Base-by-base conservation (phyloP, 140 eudicot genomes). In the Ambrosia hybrid region DNA sequence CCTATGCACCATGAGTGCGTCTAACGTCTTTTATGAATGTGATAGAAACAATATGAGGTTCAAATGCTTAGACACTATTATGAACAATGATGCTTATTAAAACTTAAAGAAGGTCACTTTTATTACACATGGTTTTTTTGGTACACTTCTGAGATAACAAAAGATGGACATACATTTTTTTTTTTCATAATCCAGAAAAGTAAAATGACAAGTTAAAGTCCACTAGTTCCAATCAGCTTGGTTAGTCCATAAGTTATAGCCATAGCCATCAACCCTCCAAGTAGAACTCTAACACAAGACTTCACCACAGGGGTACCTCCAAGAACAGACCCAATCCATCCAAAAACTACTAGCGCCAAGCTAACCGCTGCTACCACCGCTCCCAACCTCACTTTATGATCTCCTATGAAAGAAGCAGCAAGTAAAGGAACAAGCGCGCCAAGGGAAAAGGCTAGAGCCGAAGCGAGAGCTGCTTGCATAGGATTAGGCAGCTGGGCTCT, bases 181-280 rank as follows among this genome's bases (percentile, higher is more conserved):
- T 21, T 21, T 64, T 49, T n/a, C 53, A 36, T 37, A 37, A 63
- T 4, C 5, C 10, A 12, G 36, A 6, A 16, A 8, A 36, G 2
- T 30, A 34, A 49, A 51, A 70, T 2, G 4, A 15, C 12, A 74
- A 51, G 21, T 72, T 73, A 73, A 14, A 59, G 62, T 26, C 71
- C 75, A 65, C 16, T 57, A 37, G 81, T 62, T 36, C 73, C 82
- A 63, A 78, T 71, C 41, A 78, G 55, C 66, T 64, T 78, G 61
- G 82, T 71, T 17, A 71, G 37, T 33, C 78, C 82, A 57, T 55
- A 78, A 4, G 78, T 78, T 4, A 72, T 78, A 26, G 65, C 78
- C 78, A 78, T 72, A 11, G 82, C 82, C 73, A 72, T 30, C 78
- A 75, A 78, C 13, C 82, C 82, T 65, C 82, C 82, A 17, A 78